A percentile compares a stretch with the other conserved stretches of the same genome.
phyloP scores from a whole-genome alignment of 371 early-diverging fungal genomes.

The Choanephora cucurbitarum region DNA sequence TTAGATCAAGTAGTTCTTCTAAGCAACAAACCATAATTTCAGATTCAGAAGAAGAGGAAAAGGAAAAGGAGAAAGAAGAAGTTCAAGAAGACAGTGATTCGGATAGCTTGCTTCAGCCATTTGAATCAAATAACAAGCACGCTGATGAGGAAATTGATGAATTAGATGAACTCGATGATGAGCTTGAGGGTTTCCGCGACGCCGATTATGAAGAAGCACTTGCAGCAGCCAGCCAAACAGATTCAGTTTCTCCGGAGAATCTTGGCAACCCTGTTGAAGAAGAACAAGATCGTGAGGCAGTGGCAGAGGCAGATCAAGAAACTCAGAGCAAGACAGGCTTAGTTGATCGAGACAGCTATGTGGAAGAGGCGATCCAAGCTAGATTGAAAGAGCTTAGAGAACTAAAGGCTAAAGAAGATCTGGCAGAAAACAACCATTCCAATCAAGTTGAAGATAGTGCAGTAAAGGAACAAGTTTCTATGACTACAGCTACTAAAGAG shows the following conservation, averaged over 20 bases:
- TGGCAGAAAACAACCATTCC: too few relatives aligned
- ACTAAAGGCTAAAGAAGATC: not conserved
- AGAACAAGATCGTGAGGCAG: not conserved
- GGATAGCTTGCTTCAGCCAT: too few relatives aligned
- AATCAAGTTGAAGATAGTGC: not conserved
- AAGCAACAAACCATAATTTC: not conserved
- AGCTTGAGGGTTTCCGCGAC: too few relatives aligned
- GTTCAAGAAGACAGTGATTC: not conserved
- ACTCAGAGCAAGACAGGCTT: not conserved
- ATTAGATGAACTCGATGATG: too few relatives aligned
- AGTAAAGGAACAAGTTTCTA: not conserved
- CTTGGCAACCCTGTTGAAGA: not conserved
- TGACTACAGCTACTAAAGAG: not conserved
- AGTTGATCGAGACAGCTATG: conserved; percentile 2
- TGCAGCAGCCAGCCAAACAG: too few relatives aligned
- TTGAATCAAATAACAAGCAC: too few relatives aligned
- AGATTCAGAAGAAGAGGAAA: not conserved
- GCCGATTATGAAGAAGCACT: too few relatives aligned
- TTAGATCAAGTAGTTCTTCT: not conserved
- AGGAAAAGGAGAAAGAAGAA: not conserved
- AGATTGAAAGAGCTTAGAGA: conserved; percentile 4
- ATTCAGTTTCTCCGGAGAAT: too few relatives aligned
- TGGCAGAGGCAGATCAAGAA: not conserved
- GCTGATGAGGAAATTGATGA: too few relatives aligned
- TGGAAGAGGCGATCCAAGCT: conserved; percentile 3